These are phyloP conservation scores for Pseudofabraea citricarpa DNA, from an alignment of 2,329 filamentous ascomycete species.

Conservation along the genomic window DNA sequence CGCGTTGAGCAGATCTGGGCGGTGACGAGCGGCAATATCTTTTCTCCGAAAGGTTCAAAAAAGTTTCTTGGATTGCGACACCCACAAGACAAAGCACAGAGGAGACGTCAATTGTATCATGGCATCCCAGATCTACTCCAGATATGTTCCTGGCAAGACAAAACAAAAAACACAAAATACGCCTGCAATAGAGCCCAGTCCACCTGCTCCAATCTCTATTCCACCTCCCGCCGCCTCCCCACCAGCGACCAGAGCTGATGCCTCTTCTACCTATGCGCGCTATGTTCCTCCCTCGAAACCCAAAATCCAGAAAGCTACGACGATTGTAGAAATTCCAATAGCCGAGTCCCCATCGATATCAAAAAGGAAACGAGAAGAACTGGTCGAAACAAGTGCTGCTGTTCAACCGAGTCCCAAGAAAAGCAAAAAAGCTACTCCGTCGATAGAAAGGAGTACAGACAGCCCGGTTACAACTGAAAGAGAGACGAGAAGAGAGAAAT, in stretches of 20 bases:
- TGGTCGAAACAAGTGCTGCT: not conserved
- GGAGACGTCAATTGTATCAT: slow-evolving; percentile 4
- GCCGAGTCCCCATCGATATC: not conserved
- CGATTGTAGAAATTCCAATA: too few relatives aligned
- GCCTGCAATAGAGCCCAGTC: slow-evolving; percentile 1
- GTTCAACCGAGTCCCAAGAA: not conserved
- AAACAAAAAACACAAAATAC: slow-evolving; percentile 19
- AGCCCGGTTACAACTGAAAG: too few relatives aligned
- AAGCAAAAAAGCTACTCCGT: too few relatives aligned
- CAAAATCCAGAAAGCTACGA: too few relatives aligned
- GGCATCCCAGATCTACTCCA: slow-evolving; percentile 23
- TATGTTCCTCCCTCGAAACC: slow-evolving; percentile 24
- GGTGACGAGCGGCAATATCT: too few relatives aligned
- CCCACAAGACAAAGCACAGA: not conserved
- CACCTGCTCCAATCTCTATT: slow-evolving; percentile 1
- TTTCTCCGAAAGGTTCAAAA: too few relatives aligned
- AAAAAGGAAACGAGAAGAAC: slow-evolving; percentile 12
- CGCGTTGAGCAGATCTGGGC: too few relatives aligned
- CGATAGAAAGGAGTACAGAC: too few relatives aligned
- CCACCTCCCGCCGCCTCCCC: slow-evolving; percentile 6
- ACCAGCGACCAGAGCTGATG: slow-evolving; percentile 18
- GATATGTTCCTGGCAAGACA: slow-evolving; percentile 25
- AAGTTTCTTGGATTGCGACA: too few relatives aligned
- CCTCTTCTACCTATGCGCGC: slow-evolving; percentile 25
- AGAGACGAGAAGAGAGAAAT: not conserved